Percentiles rank a stretch among this genome's conserved stretches.
Conservation (phyloP, 495 filamentous ascomycete species). For the Bathelium albidoporum region DNA sequence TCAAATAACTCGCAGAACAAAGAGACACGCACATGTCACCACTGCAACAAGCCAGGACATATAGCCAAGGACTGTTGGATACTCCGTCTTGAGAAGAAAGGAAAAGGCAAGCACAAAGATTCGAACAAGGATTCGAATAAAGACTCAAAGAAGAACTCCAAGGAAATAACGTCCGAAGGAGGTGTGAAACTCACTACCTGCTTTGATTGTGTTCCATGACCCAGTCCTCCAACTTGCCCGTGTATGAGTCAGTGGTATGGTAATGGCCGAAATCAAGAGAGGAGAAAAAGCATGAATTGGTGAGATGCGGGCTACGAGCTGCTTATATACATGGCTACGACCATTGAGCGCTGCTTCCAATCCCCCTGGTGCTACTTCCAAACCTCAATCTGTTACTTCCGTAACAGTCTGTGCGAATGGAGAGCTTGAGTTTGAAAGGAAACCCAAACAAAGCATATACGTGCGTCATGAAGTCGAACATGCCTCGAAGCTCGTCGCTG, state of each 20-base stretch:
- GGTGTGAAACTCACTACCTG: not conserved
- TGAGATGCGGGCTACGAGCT: too few relatives aligned
- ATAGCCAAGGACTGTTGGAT: not conserved
- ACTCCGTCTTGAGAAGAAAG: not conserved
- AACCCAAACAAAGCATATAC: slow-evolving; percentile 90
- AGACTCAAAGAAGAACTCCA: not conserved
- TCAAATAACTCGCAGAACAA: not conserved
- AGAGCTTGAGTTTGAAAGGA: slow-evolving; percentile 91
- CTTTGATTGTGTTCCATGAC: too few relatives aligned
- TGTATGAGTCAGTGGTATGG: too few relatives aligned
- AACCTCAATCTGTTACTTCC: too few relatives aligned
- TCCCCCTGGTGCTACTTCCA: too few relatives aligned
- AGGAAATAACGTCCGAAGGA: too few relatives aligned
- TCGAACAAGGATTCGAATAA: too few relatives aligned
- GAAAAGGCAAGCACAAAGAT: not conserved
- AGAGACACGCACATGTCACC: not conserved
- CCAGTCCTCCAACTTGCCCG: too few relatives aligned
- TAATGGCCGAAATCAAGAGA: too few relatives aligned
- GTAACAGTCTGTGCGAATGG: slow-evolving; percentile 92
- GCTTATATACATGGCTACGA: too few relatives aligned
- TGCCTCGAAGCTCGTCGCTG: slow-evolving; percentile 65
- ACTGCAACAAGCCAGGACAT: not conserved
- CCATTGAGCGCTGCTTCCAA: too few relatives aligned
- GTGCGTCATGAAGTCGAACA: slow-evolving; percentile 76
- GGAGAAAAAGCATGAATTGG: too few relatives aligned